Evolutionary conservation across 371 early-diverging fungal species (phyloP).

Genomic region (Mortierella sp.): DNA sequence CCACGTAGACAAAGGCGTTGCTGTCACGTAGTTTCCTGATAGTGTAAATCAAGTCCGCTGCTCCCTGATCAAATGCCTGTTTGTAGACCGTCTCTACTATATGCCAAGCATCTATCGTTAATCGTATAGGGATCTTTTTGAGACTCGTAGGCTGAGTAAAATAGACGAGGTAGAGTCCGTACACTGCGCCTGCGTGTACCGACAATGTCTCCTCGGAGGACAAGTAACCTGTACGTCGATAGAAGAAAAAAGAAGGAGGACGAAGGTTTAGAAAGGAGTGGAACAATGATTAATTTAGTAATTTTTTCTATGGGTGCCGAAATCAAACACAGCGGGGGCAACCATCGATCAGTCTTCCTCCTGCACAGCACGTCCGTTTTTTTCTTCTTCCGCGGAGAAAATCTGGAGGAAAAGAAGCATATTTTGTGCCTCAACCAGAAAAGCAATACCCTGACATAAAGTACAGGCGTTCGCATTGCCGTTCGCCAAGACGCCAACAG

Average conservation of each 20-base stretch:
- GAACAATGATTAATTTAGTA: not conserved
- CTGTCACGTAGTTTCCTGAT: conserved; percentile 23
- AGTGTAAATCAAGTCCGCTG: conserved; percentile 27
- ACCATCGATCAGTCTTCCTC: not conserved
- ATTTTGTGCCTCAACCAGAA: too few relatives aligned
- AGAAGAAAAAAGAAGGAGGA: not conserved
- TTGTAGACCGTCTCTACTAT: conserved; percentile 26
- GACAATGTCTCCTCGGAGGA: not conserved
- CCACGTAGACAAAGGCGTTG: conserved; percentile 28
- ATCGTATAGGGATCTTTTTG: conserved; percentile 20
- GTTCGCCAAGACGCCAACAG: not conserved
- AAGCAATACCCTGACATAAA: not conserved
- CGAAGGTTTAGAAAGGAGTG: not conserved
- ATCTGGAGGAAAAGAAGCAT: not conserved
- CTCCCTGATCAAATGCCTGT: conserved; percentile 11
- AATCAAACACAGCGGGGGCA: not conserved
- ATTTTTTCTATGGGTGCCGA: not conserved
- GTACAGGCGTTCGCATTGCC: not conserved
- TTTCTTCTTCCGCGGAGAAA: not conserved
- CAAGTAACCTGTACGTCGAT: conserved; percentile 14
- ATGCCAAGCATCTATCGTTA: conserved; percentile 11
- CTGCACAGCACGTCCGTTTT: not conserved
- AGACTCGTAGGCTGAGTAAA: conserved; percentile 33
- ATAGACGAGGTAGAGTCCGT: conserved; percentile 28
- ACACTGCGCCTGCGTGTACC: conserved; percentile 18